Percentiles rank a stretch among this genome's conserved stretches.
Conservation (phyloP, 108 stramenopile genomes). For the Chaetoceros muelleri region DNA sequence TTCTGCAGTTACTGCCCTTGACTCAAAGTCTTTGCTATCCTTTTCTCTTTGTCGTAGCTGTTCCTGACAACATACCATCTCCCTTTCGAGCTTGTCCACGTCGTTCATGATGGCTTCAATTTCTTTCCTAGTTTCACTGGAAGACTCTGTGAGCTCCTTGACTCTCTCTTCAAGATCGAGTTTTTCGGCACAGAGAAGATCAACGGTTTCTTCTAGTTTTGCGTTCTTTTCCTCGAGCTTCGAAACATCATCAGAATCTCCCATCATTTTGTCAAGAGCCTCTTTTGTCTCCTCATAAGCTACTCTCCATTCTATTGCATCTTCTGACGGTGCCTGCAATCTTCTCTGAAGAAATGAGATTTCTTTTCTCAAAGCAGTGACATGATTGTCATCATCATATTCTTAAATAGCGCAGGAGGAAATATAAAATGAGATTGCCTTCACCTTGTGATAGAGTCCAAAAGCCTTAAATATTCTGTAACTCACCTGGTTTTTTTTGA, state of each 20-base stretch:
- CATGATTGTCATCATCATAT: slow-evolving; percentile 1
- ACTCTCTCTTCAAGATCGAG: neutral
- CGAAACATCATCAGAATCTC: neutral
- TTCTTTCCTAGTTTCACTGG: neutral
- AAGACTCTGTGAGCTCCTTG: neutral
- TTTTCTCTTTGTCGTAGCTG: neutral
- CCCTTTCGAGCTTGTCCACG: neutral
- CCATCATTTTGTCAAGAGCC: neutral
- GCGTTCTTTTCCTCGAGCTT: neutral
- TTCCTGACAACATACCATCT: neutral
- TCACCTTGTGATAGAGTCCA: no score
- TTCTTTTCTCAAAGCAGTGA: neutral
- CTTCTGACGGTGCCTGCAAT: neutral
- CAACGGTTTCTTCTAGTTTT: neutral
- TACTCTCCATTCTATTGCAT: slow-evolving; percentile 3
- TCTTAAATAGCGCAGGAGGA: no score
- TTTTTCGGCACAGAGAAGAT: neutral
- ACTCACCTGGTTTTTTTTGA: neutral
- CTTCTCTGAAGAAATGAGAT: neutral
- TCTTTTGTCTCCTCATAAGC: slow-evolving; percentile 1
- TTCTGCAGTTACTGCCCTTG: neutral
- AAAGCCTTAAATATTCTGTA: no score
- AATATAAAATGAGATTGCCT: no score
- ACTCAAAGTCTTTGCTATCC: neutral
- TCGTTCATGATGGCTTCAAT: neutral